These are phyloP conservation scores for Fusarium torulosum DNA, from an alignment of 2,329 filamentous ascomycete species.

Conservation along the genomic window DNA sequence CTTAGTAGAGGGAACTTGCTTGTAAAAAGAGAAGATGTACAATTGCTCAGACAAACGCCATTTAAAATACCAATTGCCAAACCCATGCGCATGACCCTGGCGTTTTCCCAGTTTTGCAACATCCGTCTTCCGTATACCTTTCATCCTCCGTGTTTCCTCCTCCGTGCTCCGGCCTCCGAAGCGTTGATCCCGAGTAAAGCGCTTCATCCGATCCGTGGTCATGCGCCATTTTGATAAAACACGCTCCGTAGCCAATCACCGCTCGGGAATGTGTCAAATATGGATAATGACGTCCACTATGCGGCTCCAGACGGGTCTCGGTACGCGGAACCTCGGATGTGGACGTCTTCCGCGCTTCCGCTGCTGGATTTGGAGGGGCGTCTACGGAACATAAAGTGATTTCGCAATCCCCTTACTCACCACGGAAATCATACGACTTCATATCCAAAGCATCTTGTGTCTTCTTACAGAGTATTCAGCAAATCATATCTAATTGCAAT, in stretches of 20 bases:
- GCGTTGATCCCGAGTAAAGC: constrained; percentile 12
- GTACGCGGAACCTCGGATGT: constrained; percentile 51
- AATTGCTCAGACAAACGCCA: constrained; percentile 2
- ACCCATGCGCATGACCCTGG: constrained; percentile 1
- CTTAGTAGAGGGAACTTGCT: background rate
- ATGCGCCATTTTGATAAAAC: constrained; percentile 10
- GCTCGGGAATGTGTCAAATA: constrained; percentile 16
- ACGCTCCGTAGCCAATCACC: constrained; percentile 27
- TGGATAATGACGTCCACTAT: constrained; percentile 37
- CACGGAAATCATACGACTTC: constrained; percentile 44
- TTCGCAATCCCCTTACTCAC: constrained; percentile 41
- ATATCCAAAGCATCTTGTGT: background rate
- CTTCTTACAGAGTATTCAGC: background rate
- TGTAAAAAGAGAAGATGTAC: constrained; percentile 1
- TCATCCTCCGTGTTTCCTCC: constrained; percentile 9
- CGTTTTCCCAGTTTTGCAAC: constrained; percentile 1
- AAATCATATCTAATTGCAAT: constrained; percentile 45
- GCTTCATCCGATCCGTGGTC: constrained; percentile 18
- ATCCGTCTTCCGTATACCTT: constrained; percentile 23
- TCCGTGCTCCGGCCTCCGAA: constrained; percentile 16
- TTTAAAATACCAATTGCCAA: constrained; percentile 28
- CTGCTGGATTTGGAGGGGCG: constrained; percentile 8
- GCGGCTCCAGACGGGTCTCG: constrained; percentile 41
- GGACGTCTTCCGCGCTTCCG: constrained; percentile 27
- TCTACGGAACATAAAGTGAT: constrained; percentile 48